Evolutionary conservation across 805 yeast genomes (phyloP), one percentile per base, ranked within the genome.

Genomic region (Candida krabiensis): DNA sequence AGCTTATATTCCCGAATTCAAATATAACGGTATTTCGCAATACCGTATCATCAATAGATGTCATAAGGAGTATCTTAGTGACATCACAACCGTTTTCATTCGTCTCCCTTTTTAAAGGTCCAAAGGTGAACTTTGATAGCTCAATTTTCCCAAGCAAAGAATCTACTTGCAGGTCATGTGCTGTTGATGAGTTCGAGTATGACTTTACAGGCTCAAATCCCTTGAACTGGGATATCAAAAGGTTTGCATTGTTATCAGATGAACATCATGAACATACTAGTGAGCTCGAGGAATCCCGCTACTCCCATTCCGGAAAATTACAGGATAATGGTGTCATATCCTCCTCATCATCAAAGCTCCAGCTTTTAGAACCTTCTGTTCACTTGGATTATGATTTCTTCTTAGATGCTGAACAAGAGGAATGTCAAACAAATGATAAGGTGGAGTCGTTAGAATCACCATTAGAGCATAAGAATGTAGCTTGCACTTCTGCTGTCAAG

Each of bases 141-240:
- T 23, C 12, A 23, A 23, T n/a, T n/a, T 11, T 24, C 5, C n/a
- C 47, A 7, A 19, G n/a, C n/a, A 16, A 19, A 12, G 28, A 23
- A 15, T 22, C 38, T n/a, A 11, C 18, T 15, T 19, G 44, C 22
- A 48, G 28, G 34, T 38, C 55, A 7, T 60, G 64, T 47, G 65
- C 64, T 9, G 61, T 60, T 15, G 57, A 52, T 28, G 61, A 58
- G 24, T 55, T 46, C 32, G 61, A 60, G 28, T 56, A 53, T 28
- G 59, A 59, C 34, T 59, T 58, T 37, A 43, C 52, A 4, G 40
- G 47, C 19, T 35, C 55, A 9, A 58, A 54, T 30, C 63, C 63
- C 2, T 38, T 57, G 26, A 50, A 52, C 42, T 60, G 65, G 65
- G 58, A 59, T 36, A 30, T 60, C 8, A 44, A 49, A 19, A 48